Base-by-base conservation (phyloP, 805 yeast species). In the Monosporozyma aquatica region DNA sequence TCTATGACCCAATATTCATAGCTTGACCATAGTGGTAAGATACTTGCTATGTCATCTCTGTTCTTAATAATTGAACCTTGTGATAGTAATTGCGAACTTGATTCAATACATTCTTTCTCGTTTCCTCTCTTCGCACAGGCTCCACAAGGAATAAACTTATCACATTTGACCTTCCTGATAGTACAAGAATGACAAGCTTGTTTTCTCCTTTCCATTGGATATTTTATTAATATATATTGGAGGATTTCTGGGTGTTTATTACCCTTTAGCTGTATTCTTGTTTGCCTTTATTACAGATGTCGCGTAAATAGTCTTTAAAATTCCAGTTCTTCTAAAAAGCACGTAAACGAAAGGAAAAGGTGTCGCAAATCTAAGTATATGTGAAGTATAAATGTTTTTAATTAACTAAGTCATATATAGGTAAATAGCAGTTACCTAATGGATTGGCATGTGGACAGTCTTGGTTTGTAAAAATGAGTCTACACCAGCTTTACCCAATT, bases 401-500 rank as follows among this genome's bases (percentile, higher is more conserved):
- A n/a, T n/a, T n/a, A n/a, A 33, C n/a, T n/a, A 6, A 15, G n/a
- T 18, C 29, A n/a, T n/a, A 22, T 20, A 8, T 14, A 9, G 7
- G 14, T 15, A 13, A 23, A 18, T 34, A 17, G 10, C 33, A 15
- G 4, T 18, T 17, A 25, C 17, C 8, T 29, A 29, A 15, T 29
- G 33, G 17, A 29, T 29, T 15, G 33, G 56, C 21, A 85, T 76
- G 53, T 80, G 85, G 42, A 84, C 78, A 40, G 89, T 75, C 69
- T 84, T 85, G 44, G 75, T 71, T 66, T 82, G 87, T 17, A 86
- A 74, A 66, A 82, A 84, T 56, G 74, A 69, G 43, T 72, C 70
- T 38, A 84, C 72, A 40, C 86, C 94, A 55, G 74, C 77, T 59
- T 76, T 78, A 41, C 92, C 90, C 49, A 84, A 70, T 66, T 84